Evolutionary conservation across 2,329 filamentous ascomycete genomes (phyloP).

Genomic region (Xylariaceae sp.): DNA sequence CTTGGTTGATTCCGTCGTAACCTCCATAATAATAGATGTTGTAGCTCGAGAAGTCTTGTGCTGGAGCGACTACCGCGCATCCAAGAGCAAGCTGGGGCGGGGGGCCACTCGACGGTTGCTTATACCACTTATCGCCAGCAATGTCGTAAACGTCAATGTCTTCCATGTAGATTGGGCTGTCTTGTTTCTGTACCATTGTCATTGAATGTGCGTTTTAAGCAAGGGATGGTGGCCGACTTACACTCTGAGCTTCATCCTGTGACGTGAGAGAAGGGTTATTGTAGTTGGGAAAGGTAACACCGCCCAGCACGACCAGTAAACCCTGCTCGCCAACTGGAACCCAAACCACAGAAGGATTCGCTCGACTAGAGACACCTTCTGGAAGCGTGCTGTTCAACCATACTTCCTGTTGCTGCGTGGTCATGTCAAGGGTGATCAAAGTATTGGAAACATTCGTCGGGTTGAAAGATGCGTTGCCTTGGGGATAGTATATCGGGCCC

Average conservation of each 20-base stretch:
- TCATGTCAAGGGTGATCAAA: conserved; percentile 60
- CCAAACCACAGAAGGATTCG: conserved; percentile 65
- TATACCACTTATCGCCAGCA: conserved; percentile 60
- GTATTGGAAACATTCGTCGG: conserved; percentile 47
- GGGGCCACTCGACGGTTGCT: conserved; percentile 60
- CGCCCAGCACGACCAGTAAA: conserved; percentile 72
- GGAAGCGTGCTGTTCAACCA: conserved; percentile 58
- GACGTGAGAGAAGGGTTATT: conserved; percentile 22
- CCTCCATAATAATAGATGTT: conserved; percentile 86
- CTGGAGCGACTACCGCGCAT: conserved; percentile 70
- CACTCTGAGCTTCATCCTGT: conserved; percentile 32
- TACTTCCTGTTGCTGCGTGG: conserved; percentile 38
- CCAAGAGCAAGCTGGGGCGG: conserved; percentile 57
- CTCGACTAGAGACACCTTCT: conserved; percentile 45
- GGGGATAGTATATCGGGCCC: conserved; percentile 42
- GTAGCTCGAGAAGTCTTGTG: conserved; percentile 67
- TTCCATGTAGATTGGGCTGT: conserved; percentile 67
- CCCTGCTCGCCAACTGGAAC: conserved; percentile 74
- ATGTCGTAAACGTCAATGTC: conserved; percentile 76
- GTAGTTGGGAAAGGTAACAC: conserved; percentile 60
- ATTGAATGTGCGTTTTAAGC: neutral
- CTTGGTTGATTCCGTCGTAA: conserved; percentile 50
- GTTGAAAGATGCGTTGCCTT: conserved; percentile 29
- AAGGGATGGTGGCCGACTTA: conserved; percentile 22
- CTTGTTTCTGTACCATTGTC: conserved; percentile 43